Evolutionary conservation across 305 asterid species (phyloP), one percentile per base, ranked within the genome.

Genomic region (Caryopteris hybrid): DNA sequence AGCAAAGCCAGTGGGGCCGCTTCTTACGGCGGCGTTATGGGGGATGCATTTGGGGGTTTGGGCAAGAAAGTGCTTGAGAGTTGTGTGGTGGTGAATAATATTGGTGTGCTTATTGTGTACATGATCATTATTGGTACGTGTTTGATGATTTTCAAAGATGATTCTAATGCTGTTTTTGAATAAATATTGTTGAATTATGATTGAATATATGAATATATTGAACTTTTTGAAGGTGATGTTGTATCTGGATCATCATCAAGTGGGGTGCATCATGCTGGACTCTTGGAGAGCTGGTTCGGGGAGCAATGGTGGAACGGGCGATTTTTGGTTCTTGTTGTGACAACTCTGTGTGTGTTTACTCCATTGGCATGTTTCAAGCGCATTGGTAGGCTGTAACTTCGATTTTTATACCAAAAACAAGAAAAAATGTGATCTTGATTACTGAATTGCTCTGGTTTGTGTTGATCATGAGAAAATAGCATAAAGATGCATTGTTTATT

Each of bases 241-340:
- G 74, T 84, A 4, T 87, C 94, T 38, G 94, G 94, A 20, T 74
- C 88, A 25, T 45, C 71, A 31, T 45, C 83, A 21, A 71, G 67
- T 63, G 88, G 87, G 20, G 55, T 69, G 65, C 87, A 80, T 74
- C 90, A 84, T 63, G 66, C 84, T 41, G 90, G 90, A 17, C 67
- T 82, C 1, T 21, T 86, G 69, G 85, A 84, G 69, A 84, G 79
- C 55, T 84, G 85, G 90, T 86, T 86, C 70, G 93, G 90, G 48
- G 79, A 73, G 66, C 83, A 75, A 20, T 87, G 88, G 90, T 87
- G 90, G 90, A 84, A 62, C 31, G 79, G 81, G 48, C 85, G 88
- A 10, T 61, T 78, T 64, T 74, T 83, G 20, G 83, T 84, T 52
- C 80, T 87, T 69, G 63, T 81, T 53, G 69, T 79, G 18, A 74